Evolutionary conservation across 495 filamentous ascomycete genomes (phyloP), one percentile per base, ranked within the genome.

Genomic region (Cryomyces minteri): DNA sequence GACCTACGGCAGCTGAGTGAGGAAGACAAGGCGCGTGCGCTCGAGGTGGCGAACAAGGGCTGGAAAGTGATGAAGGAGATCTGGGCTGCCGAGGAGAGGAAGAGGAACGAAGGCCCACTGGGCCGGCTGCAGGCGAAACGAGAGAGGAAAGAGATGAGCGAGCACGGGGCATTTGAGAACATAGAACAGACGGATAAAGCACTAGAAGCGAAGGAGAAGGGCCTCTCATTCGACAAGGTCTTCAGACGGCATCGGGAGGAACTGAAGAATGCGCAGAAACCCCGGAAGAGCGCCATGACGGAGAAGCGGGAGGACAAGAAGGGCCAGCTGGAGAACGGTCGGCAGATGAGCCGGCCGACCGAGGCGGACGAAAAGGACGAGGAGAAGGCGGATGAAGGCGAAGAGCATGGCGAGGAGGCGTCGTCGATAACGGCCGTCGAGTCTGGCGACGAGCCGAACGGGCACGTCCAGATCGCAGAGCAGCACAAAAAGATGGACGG

Each of bases 161-260:
- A 33, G 37, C 41, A 50, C 28, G 48, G 51, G 7, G 51, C 51
- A 2, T 30, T 50, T 4, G 51, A 53, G 31, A 48, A 44, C 32
- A 48, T 40, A 9, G 41, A 39, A 5, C 49, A 45, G 4, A 45
- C 50, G 5, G 18, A 42, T 1, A 32, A 41, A 4, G 46, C 50
- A 11, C 12, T 52, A 14, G 4, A 29, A 7, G 38, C 41, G 7
- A 12, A 33, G 10, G 41, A 47, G 43, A 7, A 40, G 4, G 47
- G 50, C 38, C 18, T 42, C 2, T 32, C 40, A 31, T 9, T 53
- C 14, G 39, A 53, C 5, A 14, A 37, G 39, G 25, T 43, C 11
- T 50, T 45, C 29, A 43, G 9, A 18, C 42, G 39, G 47, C 33
- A 46, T n/a, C 42, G 34, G 40, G 8, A 41, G 43, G 47, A 53